Percentiles rank a stretch among this genome's conserved stretches.
Conservation (phyloP, 352 stramenopile species). For the Pythium graminicola region DNA sequence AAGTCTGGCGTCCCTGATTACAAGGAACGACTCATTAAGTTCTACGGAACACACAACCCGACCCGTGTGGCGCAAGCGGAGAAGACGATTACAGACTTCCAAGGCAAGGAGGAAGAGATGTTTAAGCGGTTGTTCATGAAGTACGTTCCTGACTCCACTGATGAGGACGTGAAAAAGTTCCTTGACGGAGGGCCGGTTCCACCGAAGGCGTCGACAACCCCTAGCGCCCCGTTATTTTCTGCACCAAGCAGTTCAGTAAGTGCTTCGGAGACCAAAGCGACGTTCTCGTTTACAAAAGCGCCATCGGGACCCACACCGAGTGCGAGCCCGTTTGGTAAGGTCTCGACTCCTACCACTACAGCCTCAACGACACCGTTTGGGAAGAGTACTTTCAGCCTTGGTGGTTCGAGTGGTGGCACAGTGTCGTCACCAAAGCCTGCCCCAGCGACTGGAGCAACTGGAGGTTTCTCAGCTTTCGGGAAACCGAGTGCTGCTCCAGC, state of each 20-base stretch:
- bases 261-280: neutral
- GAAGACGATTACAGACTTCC: conserved; percentile 46
- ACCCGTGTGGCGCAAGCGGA: conserved; percentile 39
- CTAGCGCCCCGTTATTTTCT: conserved; percentile 4
- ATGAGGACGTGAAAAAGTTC: conserved; percentile 59
- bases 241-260: neutral
- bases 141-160: conserved; percentile 48
- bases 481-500: conserved; percentile 8
- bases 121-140: conserved; percentile 55
- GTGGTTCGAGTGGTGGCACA: neutral
- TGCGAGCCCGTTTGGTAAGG: conserved; percentile 29
- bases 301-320: conserved; percentile 13
- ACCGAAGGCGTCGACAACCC: conserved; percentile 26
- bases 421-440: neutral
- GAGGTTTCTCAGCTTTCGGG: conserved; percentile 4
- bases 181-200: conserved; percentile 44
- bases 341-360: conserved; percentile 1
- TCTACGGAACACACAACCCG: conserved; percentile 62
- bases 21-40: conserved; percentile 44
- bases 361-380: conserved; percentile 9
- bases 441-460: neutral
- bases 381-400: conserved; percentile 14
- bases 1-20: conserved; percentile 25
- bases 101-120: conserved; percentile 50
- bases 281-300: conserved; percentile 14